phyloP scores from a whole-genome alignment of 2,329 filamentous ascomycete species.

The Xylaria digitata region DNA sequence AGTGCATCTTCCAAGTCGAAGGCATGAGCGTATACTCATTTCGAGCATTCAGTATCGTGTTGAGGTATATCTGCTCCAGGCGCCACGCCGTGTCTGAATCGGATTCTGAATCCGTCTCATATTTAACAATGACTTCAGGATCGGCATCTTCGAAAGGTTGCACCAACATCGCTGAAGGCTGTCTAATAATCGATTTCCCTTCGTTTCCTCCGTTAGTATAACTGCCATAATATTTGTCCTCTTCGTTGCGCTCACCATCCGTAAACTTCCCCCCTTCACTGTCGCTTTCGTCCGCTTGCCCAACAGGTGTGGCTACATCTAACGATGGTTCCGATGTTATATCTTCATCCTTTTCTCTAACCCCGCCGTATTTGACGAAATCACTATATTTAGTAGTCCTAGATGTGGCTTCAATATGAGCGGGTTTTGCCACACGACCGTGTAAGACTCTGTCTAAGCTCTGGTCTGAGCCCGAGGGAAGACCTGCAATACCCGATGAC shows the following conservation, averaged over 20 bases:
- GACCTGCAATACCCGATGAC: neutral
- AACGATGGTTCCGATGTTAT: neutral
- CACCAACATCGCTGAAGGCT: constrained; percentile 7
- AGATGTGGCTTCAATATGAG: constrained; percentile 6
- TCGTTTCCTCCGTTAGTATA: neutral
- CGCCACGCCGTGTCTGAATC: constrained; percentile 43
- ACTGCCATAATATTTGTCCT: neutral
- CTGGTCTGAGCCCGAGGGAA: constrained; percentile 11
- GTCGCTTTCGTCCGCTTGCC: neutral
- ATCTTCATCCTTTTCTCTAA: neutral
- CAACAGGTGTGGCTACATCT: neutral
- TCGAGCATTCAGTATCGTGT: constrained; percentile 46
- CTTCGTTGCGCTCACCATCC: neutral
- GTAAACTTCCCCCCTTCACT: neutral
- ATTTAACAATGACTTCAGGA: constrained; percentile 8
- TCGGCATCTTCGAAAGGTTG: neutral
- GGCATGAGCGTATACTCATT: constrained; percentile 49
- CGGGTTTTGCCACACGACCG: constrained; percentile 42
- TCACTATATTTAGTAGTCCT: neutral
- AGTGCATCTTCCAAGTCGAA: constrained; percentile 49
- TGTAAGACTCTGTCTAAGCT: constrained; percentile 35
- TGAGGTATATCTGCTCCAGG: constrained; percentile 47
- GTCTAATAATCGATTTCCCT: neutral
- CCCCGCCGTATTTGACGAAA: neutral
- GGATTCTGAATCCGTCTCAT: constrained; percentile 28